Evolutionary conservation across 2,329 filamentous ascomycete species (phyloP).

Genomic region (Aspergillus eucalypticola): DNA sequence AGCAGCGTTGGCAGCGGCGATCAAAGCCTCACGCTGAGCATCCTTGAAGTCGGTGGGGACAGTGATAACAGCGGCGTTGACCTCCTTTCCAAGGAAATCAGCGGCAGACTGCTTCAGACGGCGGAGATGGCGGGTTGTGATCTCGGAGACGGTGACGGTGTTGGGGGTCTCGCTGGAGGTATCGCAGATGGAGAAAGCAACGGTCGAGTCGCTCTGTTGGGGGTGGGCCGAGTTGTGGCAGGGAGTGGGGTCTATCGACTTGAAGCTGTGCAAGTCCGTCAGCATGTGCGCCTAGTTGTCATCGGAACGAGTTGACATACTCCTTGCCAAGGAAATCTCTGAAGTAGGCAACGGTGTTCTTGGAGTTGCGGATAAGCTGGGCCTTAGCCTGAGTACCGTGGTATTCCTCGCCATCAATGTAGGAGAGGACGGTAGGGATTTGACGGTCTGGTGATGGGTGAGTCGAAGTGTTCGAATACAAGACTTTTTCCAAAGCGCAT

Average conservation of each 20-base stretch:
- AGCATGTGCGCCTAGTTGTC: slow-evolving; percentile 10
- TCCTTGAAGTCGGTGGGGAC: slow-evolving; percentile 92
- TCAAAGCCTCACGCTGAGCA: slow-evolving; percentile 78
- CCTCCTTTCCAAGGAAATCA: slow-evolving; percentile 88
- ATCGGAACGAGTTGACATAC: slow-evolving; percentile 48
- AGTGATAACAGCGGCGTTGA: slow-evolving; percentile 92
- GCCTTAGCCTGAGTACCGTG: slow-evolving; percentile 93
- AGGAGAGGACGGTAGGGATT: slow-evolving; percentile 91
- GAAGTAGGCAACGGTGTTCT: slow-evolving; percentile 94
- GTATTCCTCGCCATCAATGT: slow-evolving; percentile 94
- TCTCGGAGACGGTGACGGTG: slow-evolving; percentile 73
- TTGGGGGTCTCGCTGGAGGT: slow-evolving; percentile 65
- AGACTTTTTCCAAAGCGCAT: neutral
- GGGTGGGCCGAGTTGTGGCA: slow-evolving; percentile 93
- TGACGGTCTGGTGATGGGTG: slow-evolving; percentile 71
- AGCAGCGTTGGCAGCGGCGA: slow-evolving; percentile 74
- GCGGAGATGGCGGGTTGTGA: slow-evolving; percentile 80
- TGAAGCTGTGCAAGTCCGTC: slow-evolving; percentile 60
- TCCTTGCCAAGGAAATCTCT: slow-evolving; percentile 93
- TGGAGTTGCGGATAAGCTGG: slow-evolving; percentile 87
- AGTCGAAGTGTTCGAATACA: slow-evolving; percentile 14
- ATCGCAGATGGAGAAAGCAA: slow-evolving; percentile 84
- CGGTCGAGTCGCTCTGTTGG: slow-evolving; percentile 67
- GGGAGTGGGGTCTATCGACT: slow-evolving; percentile 93
- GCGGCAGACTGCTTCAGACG: slow-evolving; percentile 80